These are phyloP conservation scores for Salinomyces thailandicus DNA, from an alignment of 2,329 filamentous ascomycete species.

Conservation along the genomic window DNA sequence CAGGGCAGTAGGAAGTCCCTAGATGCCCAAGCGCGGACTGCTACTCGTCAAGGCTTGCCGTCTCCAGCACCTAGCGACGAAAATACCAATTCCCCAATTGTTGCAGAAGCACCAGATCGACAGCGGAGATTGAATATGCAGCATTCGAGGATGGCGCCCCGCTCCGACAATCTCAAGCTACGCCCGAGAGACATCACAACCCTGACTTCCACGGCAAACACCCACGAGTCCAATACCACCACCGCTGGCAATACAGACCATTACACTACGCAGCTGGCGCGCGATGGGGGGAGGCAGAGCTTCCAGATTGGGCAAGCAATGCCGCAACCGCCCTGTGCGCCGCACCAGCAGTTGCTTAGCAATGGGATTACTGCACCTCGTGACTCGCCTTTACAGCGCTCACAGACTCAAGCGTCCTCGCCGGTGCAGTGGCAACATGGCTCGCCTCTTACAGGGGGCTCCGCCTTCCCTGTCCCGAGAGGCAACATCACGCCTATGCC, in stretches of 20 bases:
- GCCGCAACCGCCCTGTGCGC: not conserved
- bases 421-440: not conserved
- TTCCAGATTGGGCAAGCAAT: too few relatives aligned
- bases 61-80: conserved; percentile 56
- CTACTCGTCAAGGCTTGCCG: conserved; percentile 36
- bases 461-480: not conserved
- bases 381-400: not conserved
- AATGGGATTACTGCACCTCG: not conserved
- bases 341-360: not conserved
- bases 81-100: conserved; percentile 17
- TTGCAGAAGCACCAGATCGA: conserved; percentile 5
- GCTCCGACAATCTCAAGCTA: too few relatives aligned
- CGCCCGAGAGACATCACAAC: too few relatives aligned
- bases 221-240: too few relatives aligned
- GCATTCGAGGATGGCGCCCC: too few relatives aligned
- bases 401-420: conserved; percentile 2
- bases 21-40: conserved; percentile 1
- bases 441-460: not conserved
- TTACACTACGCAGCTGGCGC: too few relatives aligned
- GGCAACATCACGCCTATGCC: not conserved
- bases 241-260: too few relatives aligned
- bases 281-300: too few relatives aligned
- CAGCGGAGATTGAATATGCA: too few relatives aligned
- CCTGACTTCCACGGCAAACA: too few relatives aligned
- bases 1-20: conserved; percentile 1